Base-by-base conservation (phyloP, 208 protist species). In the Leptomonas pyrrhocoris region DNA sequence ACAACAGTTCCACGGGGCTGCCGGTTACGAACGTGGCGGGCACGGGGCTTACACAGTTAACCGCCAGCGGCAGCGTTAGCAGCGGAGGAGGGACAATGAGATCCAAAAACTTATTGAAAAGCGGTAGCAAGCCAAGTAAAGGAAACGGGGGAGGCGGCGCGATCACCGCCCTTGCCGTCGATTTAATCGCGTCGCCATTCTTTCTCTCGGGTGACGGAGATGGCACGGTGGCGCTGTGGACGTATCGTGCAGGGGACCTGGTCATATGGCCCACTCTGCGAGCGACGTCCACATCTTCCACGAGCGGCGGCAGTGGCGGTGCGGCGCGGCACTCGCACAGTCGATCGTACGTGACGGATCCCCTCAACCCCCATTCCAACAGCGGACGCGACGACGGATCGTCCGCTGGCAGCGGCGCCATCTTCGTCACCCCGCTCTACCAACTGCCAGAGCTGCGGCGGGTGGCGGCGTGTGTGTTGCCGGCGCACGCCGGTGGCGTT, bases 1-100 rank as follows among this genome's bases (percentile, higher is more conserved):
- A 86, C 73, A 90, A 93, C 77, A 84, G 71, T 40, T 93, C 87
- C 7, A 90, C 87, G 1, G 87, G 84, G 28, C 73, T 89, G 42
- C 81, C 81, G 13, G 82, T 90, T 6, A 73, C 72, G 16, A 77
- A 68, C 58, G 64, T 68, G 40, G 72, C 58, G 18, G 72, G 63
- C 16, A 59, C 58, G 46, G 51, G 63, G 19, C 38, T 67, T 6
- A 61, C 31, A 1, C 64, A 51, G 38, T 28, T 61, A 21, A 40
- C 50, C 27, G 42, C 51, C 53, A 56, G 68, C 72, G 42, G 61
- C 46, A 23, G 43, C 36, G 18, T 63, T 57, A 31, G 7, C 43
- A 15, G 61, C 23, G 40, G 12, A 1, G 36, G 48, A 31, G 57
- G 55, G 8, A 43, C 36, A 13, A 31, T n/a, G 4, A 46, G 67